These are phyloP conservation scores for Primulina eburnea DNA, from an alignment of 257 asterid species.

Conservation along the genomic window DNA sequence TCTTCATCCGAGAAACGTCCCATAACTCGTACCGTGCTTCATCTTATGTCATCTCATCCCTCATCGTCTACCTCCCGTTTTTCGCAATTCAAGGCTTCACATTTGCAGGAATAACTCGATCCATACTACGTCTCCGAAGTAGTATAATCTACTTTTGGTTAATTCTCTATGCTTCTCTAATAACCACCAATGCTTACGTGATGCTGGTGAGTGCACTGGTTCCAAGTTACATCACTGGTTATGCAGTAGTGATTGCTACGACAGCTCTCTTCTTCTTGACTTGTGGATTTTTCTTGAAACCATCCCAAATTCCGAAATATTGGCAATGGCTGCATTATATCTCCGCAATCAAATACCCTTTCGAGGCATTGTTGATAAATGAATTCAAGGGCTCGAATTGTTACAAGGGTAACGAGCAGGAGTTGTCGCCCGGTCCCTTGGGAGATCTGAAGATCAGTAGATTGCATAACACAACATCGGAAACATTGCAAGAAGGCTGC, in stretches of 20 bases:
- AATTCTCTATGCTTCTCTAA: conserved; percentile 67
- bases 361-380: conserved; percentile 73
- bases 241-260: conserved; percentile 84
- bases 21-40: conserved; percentile 85
- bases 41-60: conserved; percentile 77
- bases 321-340: conserved; percentile 89
- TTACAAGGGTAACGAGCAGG: conserved; percentile 44
- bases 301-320: conserved; percentile 55
- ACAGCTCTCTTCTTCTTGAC: conserved; percentile 88
- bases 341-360: conserved; percentile 88
- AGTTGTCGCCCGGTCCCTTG: conserved; percentile 79
- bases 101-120: conserved; percentile 59
- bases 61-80: conserved; percentile 80
- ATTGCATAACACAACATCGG: conserved; percentile 43
- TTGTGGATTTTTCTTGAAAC: conserved; percentile 81
- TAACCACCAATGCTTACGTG: conserved; percentile 85
- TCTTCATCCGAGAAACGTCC: conserved; percentile 83
- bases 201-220: conserved; percentile 85
- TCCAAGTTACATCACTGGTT: conserved; percentile 84
- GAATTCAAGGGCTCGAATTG: conserved; percentile 70
- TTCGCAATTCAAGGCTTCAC: conserved; percentile 78
- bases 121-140: conserved; percentile 49
- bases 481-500: conserved; percentile 32
- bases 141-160: conserved; percentile 59
- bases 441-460: conserved; percentile 62